phyloP scores from a whole-genome alignment of 768 basidiomycete species.

The Naematelia encephala region DNA sequence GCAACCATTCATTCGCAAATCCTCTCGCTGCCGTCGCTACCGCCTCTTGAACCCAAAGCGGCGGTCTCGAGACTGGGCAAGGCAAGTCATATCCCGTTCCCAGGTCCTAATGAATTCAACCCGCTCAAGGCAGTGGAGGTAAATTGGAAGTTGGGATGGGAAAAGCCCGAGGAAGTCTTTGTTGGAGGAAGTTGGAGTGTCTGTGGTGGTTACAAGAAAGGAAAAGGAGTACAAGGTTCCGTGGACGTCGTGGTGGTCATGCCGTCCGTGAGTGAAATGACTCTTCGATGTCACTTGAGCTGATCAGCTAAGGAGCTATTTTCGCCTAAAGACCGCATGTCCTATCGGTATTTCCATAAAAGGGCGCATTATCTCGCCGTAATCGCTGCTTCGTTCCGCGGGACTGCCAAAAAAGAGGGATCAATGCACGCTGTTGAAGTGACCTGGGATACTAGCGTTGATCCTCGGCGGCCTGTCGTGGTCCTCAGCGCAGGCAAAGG shows the following conservation, averaged over 20 bases:
- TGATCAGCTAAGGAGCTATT: constrained; percentile 59
- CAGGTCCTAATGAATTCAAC: constrained; percentile 51
- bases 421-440: constrained; percentile 26
- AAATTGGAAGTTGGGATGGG: constrained; percentile 84
- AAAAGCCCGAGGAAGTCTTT: constrained; percentile 69
- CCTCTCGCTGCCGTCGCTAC: constrained; percentile 59
- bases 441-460: constrained; percentile 28
- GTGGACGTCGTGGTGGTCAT: constrained; percentile 84
- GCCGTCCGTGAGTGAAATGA: constrained; percentile 63
- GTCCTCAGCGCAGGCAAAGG: constrained; percentile 39
- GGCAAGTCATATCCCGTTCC: constrained; percentile 60
- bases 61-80: constrained; percentile 56
- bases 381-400: constrained; percentile 61
- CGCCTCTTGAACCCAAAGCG: constrained; percentile 64
- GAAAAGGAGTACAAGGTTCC: constrained; percentile 61
- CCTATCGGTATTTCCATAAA: constrained; percentile 87
- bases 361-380: constrained; percentile 82
- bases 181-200: constrained; percentile 86
- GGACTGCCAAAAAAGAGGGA: constrained; percentile 11
- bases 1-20: constrained; percentile 73
- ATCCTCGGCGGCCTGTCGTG: constrained; percentile 34
- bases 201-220: constrained; percentile 67
- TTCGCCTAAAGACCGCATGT: constrained; percentile 90
- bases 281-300: constrained; percentile 50
- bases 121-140: constrained; percentile 47